Percentiles rank a stretch among this genome's conserved stretches.
phyloP scores from a whole-genome alignment of 2,329 filamentous ascomycete genomes.

The Fusarium oxysporum region DNA sequence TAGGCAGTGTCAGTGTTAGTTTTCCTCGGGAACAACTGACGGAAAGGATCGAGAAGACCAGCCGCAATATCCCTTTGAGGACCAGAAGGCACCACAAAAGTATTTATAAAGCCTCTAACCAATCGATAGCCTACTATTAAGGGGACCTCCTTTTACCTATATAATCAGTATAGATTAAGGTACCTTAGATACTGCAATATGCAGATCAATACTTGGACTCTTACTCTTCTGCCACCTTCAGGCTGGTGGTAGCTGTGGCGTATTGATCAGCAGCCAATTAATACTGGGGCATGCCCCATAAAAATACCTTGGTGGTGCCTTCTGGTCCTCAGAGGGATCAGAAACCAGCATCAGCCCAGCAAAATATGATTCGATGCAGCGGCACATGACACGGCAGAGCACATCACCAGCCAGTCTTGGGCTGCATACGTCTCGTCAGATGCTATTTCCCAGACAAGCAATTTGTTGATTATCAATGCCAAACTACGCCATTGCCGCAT shows the following conservation, averaged over 20 bases:
- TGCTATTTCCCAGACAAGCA: constrained; percentile 1
- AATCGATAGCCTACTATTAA: too few relatives aligned
- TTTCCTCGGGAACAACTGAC: constrained; percentile 15
- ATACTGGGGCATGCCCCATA: too few relatives aligned
- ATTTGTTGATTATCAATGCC: constrained; percentile 1
- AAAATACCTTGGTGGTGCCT: too few relatives aligned
- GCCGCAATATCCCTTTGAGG: neutral
- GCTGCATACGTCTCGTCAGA: constrained; percentile 7
- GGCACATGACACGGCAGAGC: constrained; percentile 31
- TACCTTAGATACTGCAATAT: too few relatives aligned
- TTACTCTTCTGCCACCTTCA: too few relatives aligned
- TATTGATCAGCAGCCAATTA: too few relatives aligned
- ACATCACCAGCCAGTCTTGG: constrained; percentile 6
- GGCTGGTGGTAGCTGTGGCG: too few relatives aligned
- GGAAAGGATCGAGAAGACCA: constrained; percentile 25
- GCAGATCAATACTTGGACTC: too few relatives aligned
- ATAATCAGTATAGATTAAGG: too few relatives aligned
- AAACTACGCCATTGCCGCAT: neutral
- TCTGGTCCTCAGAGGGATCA: neutral
- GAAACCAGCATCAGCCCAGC: constrained; percentile 25
- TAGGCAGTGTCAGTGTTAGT: constrained; percentile 1
- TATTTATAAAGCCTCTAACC: too few relatives aligned
- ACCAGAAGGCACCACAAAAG: too few relatives aligned
- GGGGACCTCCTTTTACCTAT: too few relatives aligned
- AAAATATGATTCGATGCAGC: constrained; percentile 30